Evolutionary conservation across 78 protist genomes (phyloP), one percentile per base, ranked within the genome.

Genomic region (Mastigamoeba balamuthi): DNA sequence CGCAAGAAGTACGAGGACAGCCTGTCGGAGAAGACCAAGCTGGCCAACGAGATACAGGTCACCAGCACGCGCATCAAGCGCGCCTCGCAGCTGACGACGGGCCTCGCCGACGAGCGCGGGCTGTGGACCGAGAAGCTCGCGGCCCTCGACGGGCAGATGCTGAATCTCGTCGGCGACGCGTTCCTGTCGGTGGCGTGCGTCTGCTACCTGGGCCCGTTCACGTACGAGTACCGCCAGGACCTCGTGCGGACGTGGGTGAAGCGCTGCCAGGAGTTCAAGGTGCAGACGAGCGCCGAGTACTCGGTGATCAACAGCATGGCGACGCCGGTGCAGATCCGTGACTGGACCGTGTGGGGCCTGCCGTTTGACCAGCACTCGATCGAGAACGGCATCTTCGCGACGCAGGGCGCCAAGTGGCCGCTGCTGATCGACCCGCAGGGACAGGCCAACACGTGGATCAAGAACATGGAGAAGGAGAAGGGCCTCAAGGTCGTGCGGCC

Each of bases 361-460:
- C 97, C 97, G 17, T 2, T 71, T 33, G 97, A 94, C 79, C 1
- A n/a, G 3, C 80, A 87, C 58, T 88, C 93, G 8, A 33, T 44
- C 1, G 95, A 89, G 75, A 94, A 91, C 78, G 97, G 81, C 6
- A 66, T 91, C 76, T 74, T 94, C 42, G 35, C 88, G 33, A 23
- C 25, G 36, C 66, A 77, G 36, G 23, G 89, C 5, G 66, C 80
- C 0, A 78, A 93, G 6, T 94, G 94, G 94, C 92, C 95, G 35
- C 86, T 93, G 39, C 6, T 88, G 82, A 85, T 93, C 53, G 94
- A 90, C 64, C 94, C 94, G 25, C 92, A 87, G 68, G 93, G 91
- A 28, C 94, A 91, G 69, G 94, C 92, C 33, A 90, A 89, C 74
- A 83, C 63, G 70, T 92, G 93, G 93, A 64, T 87, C 64, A 33